Evolutionary conservation across 2,329 filamentous ascomycete genomes (phyloP), one percentile per base, ranked within the genome.

Genomic region (Fusarium floridanum): DNA sequence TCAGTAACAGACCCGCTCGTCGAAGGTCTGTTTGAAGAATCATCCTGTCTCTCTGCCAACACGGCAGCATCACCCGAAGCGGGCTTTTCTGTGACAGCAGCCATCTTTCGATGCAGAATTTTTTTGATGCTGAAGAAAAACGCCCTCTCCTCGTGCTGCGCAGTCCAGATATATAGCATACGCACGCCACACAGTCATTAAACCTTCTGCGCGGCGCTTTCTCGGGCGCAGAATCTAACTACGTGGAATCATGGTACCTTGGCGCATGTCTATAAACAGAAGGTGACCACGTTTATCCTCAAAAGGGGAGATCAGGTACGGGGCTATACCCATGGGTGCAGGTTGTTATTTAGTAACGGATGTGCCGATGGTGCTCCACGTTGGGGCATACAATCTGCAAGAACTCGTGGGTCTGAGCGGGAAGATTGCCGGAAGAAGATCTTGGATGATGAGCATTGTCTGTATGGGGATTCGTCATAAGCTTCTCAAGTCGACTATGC

Each of bases 211-310:
- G 36, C 53, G 65, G 68, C 5, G 9, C 48, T 29, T 4, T 45
- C 4, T 65, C 68, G 60, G 60, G 41, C 60, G 14, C 34, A 37
- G 10, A 17, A 37, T 55, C 12, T 27, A 24, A n/a, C n/a, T 17
- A 27, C 39, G 41, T 53, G 14, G 56, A 48, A 68, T 34, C 68
- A 48, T 65, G 36, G 12, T 71, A n/a, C 32, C 50, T 64, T 57
- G 68, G 60, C 68, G n/a, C 16, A 14, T 16, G 4, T 27, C 53
- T 43, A 5, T 4, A 36, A 41, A 37, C 22, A 62, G 50, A 55
- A 67, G 56, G 57, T 22, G 60, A 6, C 20, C 60, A 45, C 14
- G 67, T 5, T n/a, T 24, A 70, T 62, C 39, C 14, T 36, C 16
- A n/a, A 39, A 55, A 55, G 10, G 7, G 24, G 22, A 27, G 36